phyloP scores from a whole-genome alignment of 345 rosid species.

The Excoecaria agallocha region DNA sequence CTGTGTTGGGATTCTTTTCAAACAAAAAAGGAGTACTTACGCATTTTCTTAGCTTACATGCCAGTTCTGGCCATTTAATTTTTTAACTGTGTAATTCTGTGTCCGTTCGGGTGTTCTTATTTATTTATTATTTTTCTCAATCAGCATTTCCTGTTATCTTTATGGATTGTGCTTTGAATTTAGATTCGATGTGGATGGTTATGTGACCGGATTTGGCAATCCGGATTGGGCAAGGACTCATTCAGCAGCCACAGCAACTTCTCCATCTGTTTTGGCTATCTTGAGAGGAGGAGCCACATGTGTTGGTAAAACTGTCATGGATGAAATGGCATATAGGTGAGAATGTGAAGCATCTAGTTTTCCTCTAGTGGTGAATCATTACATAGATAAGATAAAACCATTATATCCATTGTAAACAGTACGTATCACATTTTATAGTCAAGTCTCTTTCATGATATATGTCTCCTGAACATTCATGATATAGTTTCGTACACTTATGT shows the following conservation, averaged over 20 bases:
- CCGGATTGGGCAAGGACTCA: constrained; percentile 95
- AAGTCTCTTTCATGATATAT: background rate
- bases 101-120: background rate
- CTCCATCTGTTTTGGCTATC: constrained; percentile 62
- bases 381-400: background rate
- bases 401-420: no score
- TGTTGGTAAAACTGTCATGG: constrained; percentile 73
- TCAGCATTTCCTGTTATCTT: background rate
- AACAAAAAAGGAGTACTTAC: background rate
- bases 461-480: background rate
- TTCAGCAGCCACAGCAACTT: constrained; percentile 60
- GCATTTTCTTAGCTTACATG: background rate
- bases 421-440: background rate
- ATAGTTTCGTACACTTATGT: background rate
- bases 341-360: constrained; percentile 5
- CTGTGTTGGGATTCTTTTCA: background rate
- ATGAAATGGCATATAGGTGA: constrained; percentile 95
- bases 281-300: constrained; percentile 69
- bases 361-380: no score
- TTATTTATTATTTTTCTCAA: background rate
- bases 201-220: constrained; percentile 81
- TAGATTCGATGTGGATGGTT: constrained; percentile 84
- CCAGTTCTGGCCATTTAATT: constrained; percentile 7
- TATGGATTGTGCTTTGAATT: constrained; percentile 8
- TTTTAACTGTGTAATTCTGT: background rate